Evolutionary conservation across 2,329 filamentous ascomycete genomes (phyloP).

Genomic region (Cytospora piceicola): DNA sequence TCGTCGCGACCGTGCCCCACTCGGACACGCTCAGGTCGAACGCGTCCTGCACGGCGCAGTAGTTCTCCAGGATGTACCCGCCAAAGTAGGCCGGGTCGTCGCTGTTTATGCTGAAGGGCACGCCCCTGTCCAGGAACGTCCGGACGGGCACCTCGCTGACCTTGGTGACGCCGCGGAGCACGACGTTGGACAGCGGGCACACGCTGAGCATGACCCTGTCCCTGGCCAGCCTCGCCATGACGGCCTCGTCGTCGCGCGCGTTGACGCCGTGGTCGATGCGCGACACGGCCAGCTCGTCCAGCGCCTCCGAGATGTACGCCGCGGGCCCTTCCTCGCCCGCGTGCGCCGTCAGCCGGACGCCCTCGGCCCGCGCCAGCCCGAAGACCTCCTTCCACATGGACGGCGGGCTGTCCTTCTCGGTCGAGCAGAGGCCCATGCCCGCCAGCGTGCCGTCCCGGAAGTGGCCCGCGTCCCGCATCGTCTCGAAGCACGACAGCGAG

Average conservation of each 20-base stretch:
- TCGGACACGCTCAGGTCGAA: constrained; percentile 66
- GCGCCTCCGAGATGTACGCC: constrained; percentile 65
- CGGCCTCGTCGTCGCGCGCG: constrained; percentile 60
- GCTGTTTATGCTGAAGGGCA: constrained; percentile 73
- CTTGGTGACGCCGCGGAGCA: constrained; percentile 57
- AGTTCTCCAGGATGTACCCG: constrained; percentile 75
- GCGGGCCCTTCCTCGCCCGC: constrained; percentile 76
- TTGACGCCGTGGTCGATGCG: constrained; percentile 78
- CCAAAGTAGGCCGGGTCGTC: constrained; percentile 79
- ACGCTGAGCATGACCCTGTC: constrained; percentile 67
- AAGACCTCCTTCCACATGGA: constrained; percentile 66
- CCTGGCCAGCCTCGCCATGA: constrained; percentile 62
- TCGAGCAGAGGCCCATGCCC: constrained; percentile 39
- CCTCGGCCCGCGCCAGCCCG: constrained; percentile 52
- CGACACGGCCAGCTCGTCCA: constrained; percentile 63
- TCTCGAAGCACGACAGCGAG: constrained; percentile 52
- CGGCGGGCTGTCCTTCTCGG: constrained; percentile 46
- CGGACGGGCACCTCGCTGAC: constrained; percentile 64
- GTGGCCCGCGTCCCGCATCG: constrained; percentile 47
- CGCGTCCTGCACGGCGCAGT: constrained; percentile 74
- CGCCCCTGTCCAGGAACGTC: constrained; percentile 63
- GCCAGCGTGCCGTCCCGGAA: constrained; percentile 44
- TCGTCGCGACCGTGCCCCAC: constrained; percentile 66
- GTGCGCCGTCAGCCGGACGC: constrained; percentile 70
- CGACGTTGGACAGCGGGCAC: constrained; percentile 75